phyloP scores from a whole-genome alignment of 169 alveolate species.

The Plasmodium sp. region DNA sequence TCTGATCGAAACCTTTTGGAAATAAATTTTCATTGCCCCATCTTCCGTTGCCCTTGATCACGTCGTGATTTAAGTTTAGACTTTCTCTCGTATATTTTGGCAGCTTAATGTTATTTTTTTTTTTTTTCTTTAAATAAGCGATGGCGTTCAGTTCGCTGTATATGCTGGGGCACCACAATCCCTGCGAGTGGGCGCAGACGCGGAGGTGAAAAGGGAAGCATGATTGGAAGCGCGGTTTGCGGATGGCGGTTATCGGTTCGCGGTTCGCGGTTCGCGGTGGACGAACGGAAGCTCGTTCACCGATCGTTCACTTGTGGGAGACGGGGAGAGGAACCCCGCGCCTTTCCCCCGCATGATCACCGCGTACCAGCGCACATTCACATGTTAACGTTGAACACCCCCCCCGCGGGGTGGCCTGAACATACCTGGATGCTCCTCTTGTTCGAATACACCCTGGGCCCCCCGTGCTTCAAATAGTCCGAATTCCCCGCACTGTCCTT shows the following conservation, averaged over 20 bases:
- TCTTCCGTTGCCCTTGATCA: conserved; percentile 90
- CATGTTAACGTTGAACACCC: neutral
- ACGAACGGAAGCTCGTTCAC: neutral
- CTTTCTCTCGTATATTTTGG: conserved; percentile 90
- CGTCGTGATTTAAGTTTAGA: conserved; percentile 85
- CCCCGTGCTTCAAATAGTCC: conserved; percentile 84
- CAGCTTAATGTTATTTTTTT: conserved; percentile 80
- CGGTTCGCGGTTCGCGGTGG: neutral
- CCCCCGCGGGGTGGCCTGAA: neutral
- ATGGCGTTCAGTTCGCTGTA: conserved; percentile 85
- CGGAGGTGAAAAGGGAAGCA: neutral
- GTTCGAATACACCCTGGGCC: conserved; percentile 83
- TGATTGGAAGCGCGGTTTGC: neutral
- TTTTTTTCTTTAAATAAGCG: conserved; percentile 85
- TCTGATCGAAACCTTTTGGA: conserved; percentile 92
- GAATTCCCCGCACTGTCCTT: conserved; percentile 83
- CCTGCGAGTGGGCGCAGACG: conserved; percentile 76
- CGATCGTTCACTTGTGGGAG: too few relatives aligned
- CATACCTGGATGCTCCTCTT: conserved; percentile 84
- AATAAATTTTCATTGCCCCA: conserved; percentile 90
- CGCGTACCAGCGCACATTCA: neutral
- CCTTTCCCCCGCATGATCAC: neutral
- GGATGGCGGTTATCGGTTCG: neutral
- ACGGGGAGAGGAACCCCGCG: too few relatives aligned
- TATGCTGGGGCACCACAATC: conserved; percentile 89